Evolutionary conservation across 441 rosid species (phyloP), one percentile per base, ranked within the genome.

Genomic region (Daphne laureola): DNA sequence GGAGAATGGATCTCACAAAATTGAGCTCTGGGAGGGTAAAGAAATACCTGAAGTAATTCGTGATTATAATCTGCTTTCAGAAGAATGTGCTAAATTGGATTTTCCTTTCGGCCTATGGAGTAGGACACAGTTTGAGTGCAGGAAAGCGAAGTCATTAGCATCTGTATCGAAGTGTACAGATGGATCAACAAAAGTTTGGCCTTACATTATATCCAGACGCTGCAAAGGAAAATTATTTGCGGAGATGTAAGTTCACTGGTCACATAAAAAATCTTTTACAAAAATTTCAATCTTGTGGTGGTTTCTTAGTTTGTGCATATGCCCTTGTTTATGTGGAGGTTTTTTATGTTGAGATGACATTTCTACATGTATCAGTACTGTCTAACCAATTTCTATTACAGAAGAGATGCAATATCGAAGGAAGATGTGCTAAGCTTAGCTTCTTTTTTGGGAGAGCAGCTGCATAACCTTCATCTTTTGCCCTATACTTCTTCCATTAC

Each of bases 181-280:
- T 57, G 70, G 64, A 42, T 60, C 76, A 63, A 59, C 78, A 38
- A 61, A 63, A 46, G 73, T 87, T 64, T 93, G 97, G 95, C 98
- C 98, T 25, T 89, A 74, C 67, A 75, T 87, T 31, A 83, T 93
- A 70, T 86, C 92, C 46, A 87, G 71, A 69, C 79, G 92, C 71
- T 92, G 98, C 80, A 81, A 76, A 60, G 98, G 98, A 57, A 84
- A 89, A 72, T 89, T 89, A 53, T 85, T 77, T 78, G 92, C 89
- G 53, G 80, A 84, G 51, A 23, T 93, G 98, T 93, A 74, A 84
- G 98, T 77, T 21, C 49, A 58, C 43, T 51, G 18, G 27, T 35
- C 16, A 3, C 46, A 12, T 14, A 53, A 27, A 52, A 27, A 61
- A 25, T 15, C 43, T 52, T 14, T 61, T 59, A 26, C 21, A 67